Evolutionary conservation across 345 rosid genomes (phyloP).

Genomic region (Hibiscus trionum): DNA sequence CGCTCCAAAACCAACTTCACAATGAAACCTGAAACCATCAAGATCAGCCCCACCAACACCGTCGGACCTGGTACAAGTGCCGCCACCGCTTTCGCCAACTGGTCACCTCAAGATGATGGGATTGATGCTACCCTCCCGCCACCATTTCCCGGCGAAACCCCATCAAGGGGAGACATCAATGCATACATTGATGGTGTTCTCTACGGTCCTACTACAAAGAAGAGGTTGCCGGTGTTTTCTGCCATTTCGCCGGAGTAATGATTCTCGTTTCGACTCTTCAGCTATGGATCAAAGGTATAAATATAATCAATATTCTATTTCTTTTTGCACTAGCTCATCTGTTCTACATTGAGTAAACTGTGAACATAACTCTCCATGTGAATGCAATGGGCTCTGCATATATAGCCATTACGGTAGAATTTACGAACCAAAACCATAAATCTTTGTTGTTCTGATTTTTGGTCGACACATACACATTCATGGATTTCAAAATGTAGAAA

Average conservation of each 20-base stretch:
- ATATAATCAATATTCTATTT: background rate
- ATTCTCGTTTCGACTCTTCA: background rate
- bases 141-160: conserved; percentile 10
- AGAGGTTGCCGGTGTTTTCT: conserved; percentile 34
- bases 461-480: background rate
- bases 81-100: conserved; percentile 12
- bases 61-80: background rate
- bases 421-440: background rate
- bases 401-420: background rate
- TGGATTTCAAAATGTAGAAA: background rate
- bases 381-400: background rate
- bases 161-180: conserved; percentile 27
- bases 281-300: background rate
- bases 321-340: background rate
- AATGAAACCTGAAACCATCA: conserved; percentile 11
- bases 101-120: conserved; percentile 74
- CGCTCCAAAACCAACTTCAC: conserved; percentile 1
- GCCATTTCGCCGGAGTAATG: conserved; percentile 24
- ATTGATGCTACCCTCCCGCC: conserved; percentile 32
- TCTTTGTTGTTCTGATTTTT: background rate
- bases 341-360: background rate
- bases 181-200: conserved; percentile 23
- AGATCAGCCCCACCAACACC: background rate
- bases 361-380: too few species aligned
- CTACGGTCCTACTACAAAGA: conserved; percentile 23